A percentile compares a stretch with the other conserved stretches of the same genome.
Evolutionary conservation across 768 basidiomycete species (phyloP).

Genomic region (Wakefieldia striispora): DNA sequence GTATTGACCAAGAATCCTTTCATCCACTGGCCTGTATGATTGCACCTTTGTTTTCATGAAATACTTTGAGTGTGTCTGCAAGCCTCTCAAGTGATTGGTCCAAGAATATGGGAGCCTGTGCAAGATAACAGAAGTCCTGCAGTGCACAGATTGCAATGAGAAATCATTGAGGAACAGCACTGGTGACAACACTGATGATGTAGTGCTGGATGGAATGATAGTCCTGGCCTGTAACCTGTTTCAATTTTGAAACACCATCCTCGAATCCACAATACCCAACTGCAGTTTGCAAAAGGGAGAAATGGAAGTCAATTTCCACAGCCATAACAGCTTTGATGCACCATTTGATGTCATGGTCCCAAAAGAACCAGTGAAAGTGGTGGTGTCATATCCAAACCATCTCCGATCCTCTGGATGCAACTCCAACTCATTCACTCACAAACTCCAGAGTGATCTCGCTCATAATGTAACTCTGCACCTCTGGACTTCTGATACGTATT

Average conservation of each 20-base stretch:
- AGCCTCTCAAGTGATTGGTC: constrained; percentile 28
- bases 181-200: constrained; percentile 16
- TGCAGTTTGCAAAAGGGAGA: constrained; percentile 35
- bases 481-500: too few species aligned
- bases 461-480: too few species aligned
- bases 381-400: too few species aligned
- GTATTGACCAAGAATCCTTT: too few species aligned
- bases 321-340: background rate
- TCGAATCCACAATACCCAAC: constrained; percentile 35
- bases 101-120: constrained; percentile 35
- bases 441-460: too few species aligned
- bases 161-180: background rate
- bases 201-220: constrained; percentile 17
- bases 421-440: too few species aligned
- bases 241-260: too few species aligned
- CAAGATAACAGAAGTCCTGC: constrained; percentile 40
- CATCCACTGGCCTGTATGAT: constrained; percentile 29
- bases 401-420: too few species aligned
- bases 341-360: constrained; percentile 1
- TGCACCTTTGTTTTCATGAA: constrained; percentile 36
- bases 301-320: constrained; percentile 36
- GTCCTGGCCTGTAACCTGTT: constrained; percentile 4
- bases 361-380: background rate
- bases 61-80: constrained; percentile 27
- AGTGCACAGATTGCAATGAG: constrained; percentile 21